phyloP scores from a whole-genome alignment of 768 basidiomycete species.

The Gymnopilus junonius region DNA sequence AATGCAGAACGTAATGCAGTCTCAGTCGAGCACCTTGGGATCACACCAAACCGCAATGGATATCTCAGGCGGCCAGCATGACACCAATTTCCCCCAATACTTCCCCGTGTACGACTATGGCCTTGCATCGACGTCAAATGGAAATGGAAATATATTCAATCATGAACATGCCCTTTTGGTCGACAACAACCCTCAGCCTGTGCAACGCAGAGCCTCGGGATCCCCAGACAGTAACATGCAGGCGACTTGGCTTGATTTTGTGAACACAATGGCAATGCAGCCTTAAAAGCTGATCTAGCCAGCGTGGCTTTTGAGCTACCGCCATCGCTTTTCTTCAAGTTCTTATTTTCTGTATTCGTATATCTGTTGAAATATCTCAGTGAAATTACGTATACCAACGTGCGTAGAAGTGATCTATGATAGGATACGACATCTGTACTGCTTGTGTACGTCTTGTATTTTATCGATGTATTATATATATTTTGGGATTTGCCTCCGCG shows the following conservation, averaged over 20 bases:
- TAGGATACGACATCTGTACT: background rate
- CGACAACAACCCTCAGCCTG: conserved; percentile 42
- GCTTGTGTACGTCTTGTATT: background rate
- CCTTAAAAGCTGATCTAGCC: background rate
- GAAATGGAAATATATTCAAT: conserved; percentile 19
- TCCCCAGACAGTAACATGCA: conserved; percentile 69
- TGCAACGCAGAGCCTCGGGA: conserved; percentile 48
- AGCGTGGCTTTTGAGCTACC: background rate
- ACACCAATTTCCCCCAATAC: conserved; percentile 58
- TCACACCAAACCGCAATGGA: conserved; percentile 15
- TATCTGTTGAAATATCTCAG: background rate
- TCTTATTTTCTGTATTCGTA: background rate
- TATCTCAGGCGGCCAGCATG: conserved; percentile 18
- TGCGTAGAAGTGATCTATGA: background rate
- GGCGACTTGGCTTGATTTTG: conserved; percentile 68
- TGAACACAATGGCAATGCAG: conserved; percentile 45
- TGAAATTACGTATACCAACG: background rate
- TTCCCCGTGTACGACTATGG: conserved; percentile 80
- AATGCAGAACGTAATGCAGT: conserved; percentile 26
- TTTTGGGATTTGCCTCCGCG: background rate
- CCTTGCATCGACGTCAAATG: conserved; percentile 33
- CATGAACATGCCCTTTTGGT: conserved; percentile 30
- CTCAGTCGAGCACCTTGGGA: conserved; percentile 27
- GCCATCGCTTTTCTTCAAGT: background rate
- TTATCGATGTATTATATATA: background rate